phyloP scores from a whole-genome alignment of 306 rosid species.

The Trichosanthes cucumerina region DNA sequence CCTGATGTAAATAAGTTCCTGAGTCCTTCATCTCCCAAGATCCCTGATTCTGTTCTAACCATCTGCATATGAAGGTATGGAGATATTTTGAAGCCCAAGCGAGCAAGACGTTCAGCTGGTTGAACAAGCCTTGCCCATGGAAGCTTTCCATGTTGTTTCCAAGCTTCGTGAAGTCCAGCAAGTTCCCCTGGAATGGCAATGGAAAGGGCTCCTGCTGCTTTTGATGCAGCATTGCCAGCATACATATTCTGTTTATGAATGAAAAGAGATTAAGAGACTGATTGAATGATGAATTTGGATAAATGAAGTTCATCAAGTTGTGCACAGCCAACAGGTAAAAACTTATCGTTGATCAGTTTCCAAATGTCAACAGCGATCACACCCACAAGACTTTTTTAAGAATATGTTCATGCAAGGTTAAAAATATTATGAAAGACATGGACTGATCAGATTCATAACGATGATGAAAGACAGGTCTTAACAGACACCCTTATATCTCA shows the following conservation, averaged over 20 bases:
- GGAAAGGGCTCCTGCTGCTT: slow-evolving; percentile 52
- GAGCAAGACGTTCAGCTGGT: slow-evolving; percentile 66
- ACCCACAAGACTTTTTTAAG: background rate
- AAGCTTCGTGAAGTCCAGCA: slow-evolving; percentile 62
- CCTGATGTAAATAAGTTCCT: slow-evolving; percentile 42
- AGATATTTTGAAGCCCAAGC: slow-evolving; percentile 53
- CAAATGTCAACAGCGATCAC: background rate
- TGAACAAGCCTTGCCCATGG: slow-evolving; percentile 63
- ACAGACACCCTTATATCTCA: background rate
- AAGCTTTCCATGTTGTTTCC: slow-evolving; percentile 66
- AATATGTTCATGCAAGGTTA: background rate
- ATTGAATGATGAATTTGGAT: background rate
- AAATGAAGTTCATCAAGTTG: background rate
- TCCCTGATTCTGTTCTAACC: slow-evolving; percentile 31
- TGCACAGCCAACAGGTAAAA: background rate
- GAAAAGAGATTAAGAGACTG: background rate
- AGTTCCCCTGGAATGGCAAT: slow-evolving; percentile 68
- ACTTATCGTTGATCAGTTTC: background rate
- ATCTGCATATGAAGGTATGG: slow-evolving; percentile 53
- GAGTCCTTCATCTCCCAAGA: slow-evolving; percentile 52
- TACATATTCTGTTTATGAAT: slow-evolving; percentile 54
- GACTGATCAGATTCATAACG: background rate
- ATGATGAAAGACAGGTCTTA: background rate
- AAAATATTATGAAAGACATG: background rate
- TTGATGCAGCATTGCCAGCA: slow-evolving; percentile 35